Evolutionary conservation across 345 rosid genomes (phyloP).

Genomic region (Erodium maritimum): DNA sequence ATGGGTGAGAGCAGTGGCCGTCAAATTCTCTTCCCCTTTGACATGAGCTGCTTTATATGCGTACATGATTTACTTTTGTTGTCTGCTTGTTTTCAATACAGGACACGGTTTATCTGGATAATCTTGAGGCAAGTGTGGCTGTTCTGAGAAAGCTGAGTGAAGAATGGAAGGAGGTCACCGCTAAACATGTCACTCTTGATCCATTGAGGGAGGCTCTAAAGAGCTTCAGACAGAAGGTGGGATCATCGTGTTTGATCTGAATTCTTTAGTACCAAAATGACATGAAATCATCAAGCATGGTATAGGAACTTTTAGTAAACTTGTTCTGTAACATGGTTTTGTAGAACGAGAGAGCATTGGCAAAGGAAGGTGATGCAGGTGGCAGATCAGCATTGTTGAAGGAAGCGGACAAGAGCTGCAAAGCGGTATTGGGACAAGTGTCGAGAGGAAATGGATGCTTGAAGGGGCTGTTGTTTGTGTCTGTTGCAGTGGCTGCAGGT

Average conservation of each 20-base stretch:
- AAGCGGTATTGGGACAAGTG: conserved; percentile 21
- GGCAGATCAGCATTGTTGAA: conserved; percentile 15
- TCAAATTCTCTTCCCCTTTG: not conserved
- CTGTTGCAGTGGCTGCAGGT: conserved; percentile 20
- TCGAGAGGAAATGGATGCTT: conserved; percentile 29
- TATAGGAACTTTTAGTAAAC: not conserved
- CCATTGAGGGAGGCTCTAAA: conserved; percentile 29
- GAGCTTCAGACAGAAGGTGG: conserved; percentile 45
- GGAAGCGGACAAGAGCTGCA: conserved; percentile 46
- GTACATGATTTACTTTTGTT: not conserved
- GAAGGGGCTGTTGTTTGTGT: conserved; percentile 20
- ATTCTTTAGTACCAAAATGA: no score
- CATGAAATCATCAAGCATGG: no score
- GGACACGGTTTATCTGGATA: conserved; percentile 37
- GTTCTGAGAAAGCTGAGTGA: conserved; percentile 32
- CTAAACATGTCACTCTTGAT: conserved; percentile 21
- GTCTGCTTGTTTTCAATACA: conserved; percentile 7
- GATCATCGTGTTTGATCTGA: not conserved
- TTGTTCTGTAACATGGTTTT: conserved; percentile 5
- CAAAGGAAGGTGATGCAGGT: conserved; percentile 8
- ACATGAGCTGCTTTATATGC: no score
- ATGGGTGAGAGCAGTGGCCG: conserved; percentile 33
- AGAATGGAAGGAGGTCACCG: conserved; percentile 31
- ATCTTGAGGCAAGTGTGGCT: conserved; percentile 36
- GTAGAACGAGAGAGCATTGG: conserved; percentile 36